phyloP scores from a whole-genome alignment of 2,329 filamentous ascomycete species.

The Curvularia hawaiiensis region DNA sequence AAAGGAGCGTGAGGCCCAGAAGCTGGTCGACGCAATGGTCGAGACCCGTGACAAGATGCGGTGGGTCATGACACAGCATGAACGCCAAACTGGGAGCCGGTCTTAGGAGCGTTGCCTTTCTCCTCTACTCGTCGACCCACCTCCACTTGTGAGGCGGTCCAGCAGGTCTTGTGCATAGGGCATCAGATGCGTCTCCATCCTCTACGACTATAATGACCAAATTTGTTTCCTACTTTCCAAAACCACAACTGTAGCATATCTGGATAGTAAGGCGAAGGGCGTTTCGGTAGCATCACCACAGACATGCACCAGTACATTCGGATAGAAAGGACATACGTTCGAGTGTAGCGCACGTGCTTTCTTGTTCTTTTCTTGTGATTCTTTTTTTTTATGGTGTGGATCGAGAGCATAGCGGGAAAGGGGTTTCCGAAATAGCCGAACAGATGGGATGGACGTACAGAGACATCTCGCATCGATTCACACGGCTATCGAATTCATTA shows the following conservation, averaged over 20 bases:
- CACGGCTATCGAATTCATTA: neutral
- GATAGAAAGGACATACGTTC: neutral
- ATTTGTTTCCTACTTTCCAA: constrained; percentile 19
- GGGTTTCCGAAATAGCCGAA: neutral
- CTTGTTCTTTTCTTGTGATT: neutral
- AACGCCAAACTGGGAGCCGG: constrained; percentile 24
- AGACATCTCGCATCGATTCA: neutral
- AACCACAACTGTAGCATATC: constrained; percentile 31
- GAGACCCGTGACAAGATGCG: constrained; percentile 70
- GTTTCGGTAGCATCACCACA: constrained; percentile 6
- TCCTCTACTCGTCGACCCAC: neutral
- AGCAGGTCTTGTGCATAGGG: neutral
- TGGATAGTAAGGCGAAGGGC: constrained; percentile 16
- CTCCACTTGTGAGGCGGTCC: neutral
- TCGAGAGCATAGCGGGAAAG: neutral
- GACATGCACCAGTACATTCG: neutral
- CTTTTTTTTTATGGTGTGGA: neutral
- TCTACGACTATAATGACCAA: constrained; percentile 28
- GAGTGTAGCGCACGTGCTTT: neutral
- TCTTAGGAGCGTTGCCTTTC: neutral
- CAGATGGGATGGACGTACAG: neutral
- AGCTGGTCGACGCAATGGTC: constrained; percentile 62
- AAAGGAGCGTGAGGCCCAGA: constrained; percentile 66
- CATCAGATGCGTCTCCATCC: neutral
- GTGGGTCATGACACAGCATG: constrained; percentile 65